Evolutionary conservation across 805 yeast species (phyloP).

Genomic region (Candida hungchunana): DNA sequence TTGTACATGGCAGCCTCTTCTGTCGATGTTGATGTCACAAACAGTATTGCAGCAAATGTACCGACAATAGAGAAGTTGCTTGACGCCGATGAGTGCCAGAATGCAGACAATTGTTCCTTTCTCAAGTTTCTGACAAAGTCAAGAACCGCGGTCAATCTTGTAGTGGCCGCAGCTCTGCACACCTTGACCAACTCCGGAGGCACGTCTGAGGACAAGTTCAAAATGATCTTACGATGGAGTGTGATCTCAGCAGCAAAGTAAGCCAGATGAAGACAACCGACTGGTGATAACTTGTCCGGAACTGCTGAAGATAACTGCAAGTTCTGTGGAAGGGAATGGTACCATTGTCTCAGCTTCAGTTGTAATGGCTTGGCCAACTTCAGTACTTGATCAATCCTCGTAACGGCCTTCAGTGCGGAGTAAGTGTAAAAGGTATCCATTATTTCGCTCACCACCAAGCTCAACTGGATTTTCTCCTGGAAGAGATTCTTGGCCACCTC

Average conservation of each 20-base stretch:
- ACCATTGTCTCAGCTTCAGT: slow-evolving; percentile 67
- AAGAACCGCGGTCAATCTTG: slow-evolving; percentile 72
- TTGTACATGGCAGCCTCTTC: slow-evolving; percentile 64
- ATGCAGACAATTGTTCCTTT: slow-evolving; percentile 80
- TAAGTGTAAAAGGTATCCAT: slow-evolving; percentile 69
- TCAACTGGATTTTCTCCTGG: slow-evolving; percentile 60
- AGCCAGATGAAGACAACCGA: slow-evolving; percentile 76
- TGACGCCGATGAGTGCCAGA: slow-evolving; percentile 85
- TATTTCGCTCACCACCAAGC: slow-evolving; percentile 68
- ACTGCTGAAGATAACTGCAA: slow-evolving; percentile 57
- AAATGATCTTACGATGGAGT: slow-evolving; percentile 71
- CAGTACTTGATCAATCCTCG: slow-evolving; percentile 62
- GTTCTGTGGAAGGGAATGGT: slow-evolving; percentile 62
- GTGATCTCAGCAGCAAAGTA: slow-evolving; percentile 90
- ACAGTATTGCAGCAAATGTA: slow-evolving; percentile 78
- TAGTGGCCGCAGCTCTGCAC: slow-evolving; percentile 81
- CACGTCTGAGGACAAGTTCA: slow-evolving; percentile 41
- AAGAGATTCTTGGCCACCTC: slow-evolving; percentile 68
- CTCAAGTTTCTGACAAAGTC: slow-evolving; percentile 52
- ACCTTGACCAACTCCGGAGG: slow-evolving; percentile 56
- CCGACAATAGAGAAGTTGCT: slow-evolving; percentile 80
- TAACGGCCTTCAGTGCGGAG: slow-evolving; percentile 52
- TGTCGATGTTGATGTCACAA: slow-evolving; percentile 55
- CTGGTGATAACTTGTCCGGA: slow-evolving; percentile 62
- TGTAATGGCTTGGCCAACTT: slow-evolving; percentile 80